Evolutionary conservation across 179 eudicot genomes (phyloP).

Genomic region (Patellifolia procumbens): DNA sequence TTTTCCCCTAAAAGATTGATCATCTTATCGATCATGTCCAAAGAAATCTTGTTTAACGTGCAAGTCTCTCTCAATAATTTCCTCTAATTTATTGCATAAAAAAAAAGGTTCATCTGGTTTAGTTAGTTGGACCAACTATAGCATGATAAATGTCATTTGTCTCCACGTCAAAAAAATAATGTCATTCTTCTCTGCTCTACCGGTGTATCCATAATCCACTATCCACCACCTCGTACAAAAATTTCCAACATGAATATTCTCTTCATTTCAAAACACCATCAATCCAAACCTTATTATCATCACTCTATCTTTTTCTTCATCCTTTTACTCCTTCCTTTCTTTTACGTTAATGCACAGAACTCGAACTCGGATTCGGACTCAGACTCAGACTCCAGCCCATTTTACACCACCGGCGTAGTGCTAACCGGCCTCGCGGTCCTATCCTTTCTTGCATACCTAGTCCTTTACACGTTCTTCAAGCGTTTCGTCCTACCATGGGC

Average conservation of each 20-base stretch:
- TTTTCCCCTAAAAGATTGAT: too few species aligned
- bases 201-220: background rate
- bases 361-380: background rate
- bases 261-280: conserved; percentile 26
- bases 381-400: background rate
- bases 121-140: too few species aligned
- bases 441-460: background rate
- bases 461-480: background rate
- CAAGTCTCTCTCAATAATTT: too few species aligned
- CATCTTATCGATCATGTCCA: too few species aligned
- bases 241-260: background rate
- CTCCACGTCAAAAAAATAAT: too few species aligned
- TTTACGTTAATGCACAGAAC: background rate
- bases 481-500: background rate
- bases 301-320: background rate
- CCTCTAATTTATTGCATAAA: too few species aligned
- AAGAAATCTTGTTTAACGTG: too few species aligned
- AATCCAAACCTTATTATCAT: background rate
- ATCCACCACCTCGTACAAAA: background rate
- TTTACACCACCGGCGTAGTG: background rate
- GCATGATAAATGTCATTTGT: too few species aligned
- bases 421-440: background rate
- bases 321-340: background rate
- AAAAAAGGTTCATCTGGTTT: too few species aligned
- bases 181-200: background rate